A percentile compares a stretch with the other conserved stretches of the same genome.
phyloP scores from a whole-genome alignment of 2,329 filamentous ascomycete genomes.

The Alternaria sp. region DNA sequence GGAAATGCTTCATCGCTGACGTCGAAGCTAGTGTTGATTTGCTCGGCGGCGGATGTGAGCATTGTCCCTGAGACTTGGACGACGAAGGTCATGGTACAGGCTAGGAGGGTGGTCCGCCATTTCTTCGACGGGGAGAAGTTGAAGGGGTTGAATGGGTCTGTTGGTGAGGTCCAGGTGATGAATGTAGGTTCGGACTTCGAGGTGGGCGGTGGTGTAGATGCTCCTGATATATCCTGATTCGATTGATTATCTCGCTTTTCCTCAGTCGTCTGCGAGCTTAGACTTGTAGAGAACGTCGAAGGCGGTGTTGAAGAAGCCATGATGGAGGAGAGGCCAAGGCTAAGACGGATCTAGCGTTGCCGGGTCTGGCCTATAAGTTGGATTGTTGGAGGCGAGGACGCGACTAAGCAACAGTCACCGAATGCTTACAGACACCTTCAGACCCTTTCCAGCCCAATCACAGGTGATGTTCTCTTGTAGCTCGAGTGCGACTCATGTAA shows the following conservation, averaged over 20 bases:
- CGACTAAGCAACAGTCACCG: background rate
- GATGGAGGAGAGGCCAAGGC: background rate
- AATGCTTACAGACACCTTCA: background rate
- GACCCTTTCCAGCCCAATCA: background rate
- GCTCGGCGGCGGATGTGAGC: conserved; percentile 40
- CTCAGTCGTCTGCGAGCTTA: background rate
- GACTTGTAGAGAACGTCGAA: background rate
- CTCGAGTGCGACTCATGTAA: background rate
- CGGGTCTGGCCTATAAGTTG: background rate
- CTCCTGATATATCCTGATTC: background rate
- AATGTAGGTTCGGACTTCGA: conserved; percentile 4
- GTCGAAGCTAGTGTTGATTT: conserved; percentile 50
- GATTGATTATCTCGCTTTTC: background rate
- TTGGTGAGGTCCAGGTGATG: conserved; percentile 27
- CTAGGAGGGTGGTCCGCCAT: conserved; percentile 51
- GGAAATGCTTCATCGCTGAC: conserved; percentile 49
- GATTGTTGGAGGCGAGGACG: background rate
- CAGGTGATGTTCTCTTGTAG: background rate
- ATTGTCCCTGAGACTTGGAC: conserved; percentile 43
- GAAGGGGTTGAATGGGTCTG: conserved; percentile 44
- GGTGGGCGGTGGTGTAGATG: background rate
- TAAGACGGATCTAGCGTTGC: background rate
- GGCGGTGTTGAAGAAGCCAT: background rate
- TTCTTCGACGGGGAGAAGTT: conserved; percentile 52
- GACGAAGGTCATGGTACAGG: conserved; percentile 51